Evolutionary conservation across 805 yeast genomes (phyloP).

Genomic region (Priceomyces fermenticarens): DNA sequence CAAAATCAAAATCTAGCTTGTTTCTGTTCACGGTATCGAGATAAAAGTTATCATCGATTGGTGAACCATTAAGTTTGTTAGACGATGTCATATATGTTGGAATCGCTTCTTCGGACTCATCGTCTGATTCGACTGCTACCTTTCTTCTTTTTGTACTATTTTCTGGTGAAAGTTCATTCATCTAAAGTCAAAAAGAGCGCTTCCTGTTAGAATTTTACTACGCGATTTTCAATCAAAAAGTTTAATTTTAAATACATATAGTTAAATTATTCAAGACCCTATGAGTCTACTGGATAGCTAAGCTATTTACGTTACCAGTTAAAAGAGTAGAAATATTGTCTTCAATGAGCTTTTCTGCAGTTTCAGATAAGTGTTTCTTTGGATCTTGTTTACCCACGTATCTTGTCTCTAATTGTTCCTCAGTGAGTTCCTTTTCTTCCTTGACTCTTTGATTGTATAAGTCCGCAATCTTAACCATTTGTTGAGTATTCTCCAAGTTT

Average conservation of each 20-base stretch:
- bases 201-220: too few relatives aligned
- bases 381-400: slow-evolving; percentile 99
- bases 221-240: neutral
- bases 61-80: neutral
- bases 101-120: slow-evolving; percentile 10
- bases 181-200: too few relatives aligned
- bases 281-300: slow-evolving; percentile 66
- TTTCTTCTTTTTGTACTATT: neutral
- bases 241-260: neutral
- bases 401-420: slow-evolving; percentile 88
- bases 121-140: neutral
- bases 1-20: slow-evolving; percentile 64
- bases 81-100: slow-evolving; percentile 8
- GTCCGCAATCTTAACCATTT: slow-evolving; percentile 86
- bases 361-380: slow-evolving; percentile 90
- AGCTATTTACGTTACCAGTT: slow-evolving; percentile 85
- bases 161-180: neutral
- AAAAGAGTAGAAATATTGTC: slow-evolving; percentile 84
- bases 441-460: slow-evolving; percentile 85
- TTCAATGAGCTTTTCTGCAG: slow-evolving; percentile 82
- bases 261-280: neutral
- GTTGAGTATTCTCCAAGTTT: slow-evolving; percentile 68
- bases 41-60: slow-evolving; percentile 18
- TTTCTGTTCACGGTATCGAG: slow-evolving; percentile 43
- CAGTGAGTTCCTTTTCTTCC: slow-evolving; percentile 86